These are phyloP conservation scores for Pontederia paniculata DNA, from an alignment of 176 grass and related monocot species.

Conservation along the genomic window DNA sequence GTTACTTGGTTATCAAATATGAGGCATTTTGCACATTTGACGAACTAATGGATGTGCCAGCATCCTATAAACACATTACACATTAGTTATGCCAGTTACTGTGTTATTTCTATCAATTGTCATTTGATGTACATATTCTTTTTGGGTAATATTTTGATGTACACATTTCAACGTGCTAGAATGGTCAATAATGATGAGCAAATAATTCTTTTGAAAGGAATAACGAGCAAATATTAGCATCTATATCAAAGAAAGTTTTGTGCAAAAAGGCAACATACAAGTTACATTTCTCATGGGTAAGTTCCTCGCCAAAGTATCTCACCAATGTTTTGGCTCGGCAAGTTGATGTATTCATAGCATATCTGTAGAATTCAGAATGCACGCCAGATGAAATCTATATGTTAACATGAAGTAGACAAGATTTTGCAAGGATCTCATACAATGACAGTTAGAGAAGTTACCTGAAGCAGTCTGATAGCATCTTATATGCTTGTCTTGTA, in stretches of 20 bases:
- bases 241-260: not conserved
- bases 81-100: too few species aligned
- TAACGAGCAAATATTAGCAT: not conserved
- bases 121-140: too few species aligned
- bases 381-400: not conserved
- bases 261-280: slow-evolving; percentile 38
- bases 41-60: too few species aligned
- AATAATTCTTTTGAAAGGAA: too few species aligned
- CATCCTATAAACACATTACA: too few species aligned
- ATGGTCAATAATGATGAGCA: not conserved
- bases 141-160: too few species aligned
- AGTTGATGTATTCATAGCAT: slow-evolving; percentile 64
- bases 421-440: slow-evolving; percentile 6
- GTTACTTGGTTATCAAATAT: too few species aligned
- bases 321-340: slow-evolving; percentile 77
- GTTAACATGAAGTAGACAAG: not conserved
- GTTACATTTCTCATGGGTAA: slow-evolving; percentile 46
- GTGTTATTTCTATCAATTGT: too few species aligned
- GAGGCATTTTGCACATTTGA: too few species aligned
- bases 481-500: slow-evolving; percentile 72
- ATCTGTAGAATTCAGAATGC: slow-evolving; percentile 40
- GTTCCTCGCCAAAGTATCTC: slow-evolving; percentile 79
- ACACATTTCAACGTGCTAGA: too few species aligned
- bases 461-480: slow-evolving; percentile 74
- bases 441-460: slow-evolving; percentile 27